phyloP scores from a whole-genome alignment of 2,329 filamentous ascomycete species.

The Exophiala calicioides region DNA sequence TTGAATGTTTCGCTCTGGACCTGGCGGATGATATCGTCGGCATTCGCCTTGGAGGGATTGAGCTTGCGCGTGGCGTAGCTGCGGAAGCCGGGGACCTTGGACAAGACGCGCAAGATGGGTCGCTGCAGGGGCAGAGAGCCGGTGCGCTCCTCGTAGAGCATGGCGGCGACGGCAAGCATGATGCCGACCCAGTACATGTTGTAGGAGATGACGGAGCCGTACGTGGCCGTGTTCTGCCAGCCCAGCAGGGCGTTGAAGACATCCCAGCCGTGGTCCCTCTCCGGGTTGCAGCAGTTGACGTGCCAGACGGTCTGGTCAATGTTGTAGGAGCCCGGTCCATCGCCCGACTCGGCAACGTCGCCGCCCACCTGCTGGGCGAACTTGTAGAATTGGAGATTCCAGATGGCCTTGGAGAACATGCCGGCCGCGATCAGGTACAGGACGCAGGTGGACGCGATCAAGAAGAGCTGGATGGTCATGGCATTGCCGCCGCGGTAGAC shows the following conservation, averaged over 20 bases:
- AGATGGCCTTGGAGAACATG: conserved; percentile 76
- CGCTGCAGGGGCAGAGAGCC: conserved; percentile 26
- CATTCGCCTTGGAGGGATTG: background rate
- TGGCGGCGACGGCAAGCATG: conserved; percentile 62
- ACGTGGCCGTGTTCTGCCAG: conserved; percentile 86
- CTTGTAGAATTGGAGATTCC: conserved; percentile 68
- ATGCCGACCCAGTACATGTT: conserved; percentile 82
- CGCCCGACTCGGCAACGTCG: conserved; percentile 62
- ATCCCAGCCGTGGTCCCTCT: conserved; percentile 75
- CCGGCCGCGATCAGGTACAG: conserved; percentile 82
- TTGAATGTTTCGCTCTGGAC: conserved; percentile 5
- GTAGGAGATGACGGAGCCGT: conserved; percentile 83
- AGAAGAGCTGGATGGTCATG: conserved; percentile 69
- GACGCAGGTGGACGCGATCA: conserved; percentile 77
- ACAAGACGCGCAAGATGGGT: conserved; percentile 21
- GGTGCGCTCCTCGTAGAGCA: conserved; percentile 65
- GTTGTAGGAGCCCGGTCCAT: conserved; percentile 75
- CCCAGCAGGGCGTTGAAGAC: conserved; percentile 83
- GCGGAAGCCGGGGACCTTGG: conserved; percentile 31
- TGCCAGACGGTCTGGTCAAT: conserved; percentile 79
- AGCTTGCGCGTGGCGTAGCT: conserved; percentile 27
- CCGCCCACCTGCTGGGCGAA: conserved; percentile 63
- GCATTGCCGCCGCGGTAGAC: conserved; percentile 74
- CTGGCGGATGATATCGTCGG: conserved; percentile 8
- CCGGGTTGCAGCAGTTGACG: conserved; percentile 78